Percentiles rank a stretch among this genome's conserved stretches.
Conservation (phyloP, 176 grass and related monocot species). For the Aegilops bicornis region DNA sequence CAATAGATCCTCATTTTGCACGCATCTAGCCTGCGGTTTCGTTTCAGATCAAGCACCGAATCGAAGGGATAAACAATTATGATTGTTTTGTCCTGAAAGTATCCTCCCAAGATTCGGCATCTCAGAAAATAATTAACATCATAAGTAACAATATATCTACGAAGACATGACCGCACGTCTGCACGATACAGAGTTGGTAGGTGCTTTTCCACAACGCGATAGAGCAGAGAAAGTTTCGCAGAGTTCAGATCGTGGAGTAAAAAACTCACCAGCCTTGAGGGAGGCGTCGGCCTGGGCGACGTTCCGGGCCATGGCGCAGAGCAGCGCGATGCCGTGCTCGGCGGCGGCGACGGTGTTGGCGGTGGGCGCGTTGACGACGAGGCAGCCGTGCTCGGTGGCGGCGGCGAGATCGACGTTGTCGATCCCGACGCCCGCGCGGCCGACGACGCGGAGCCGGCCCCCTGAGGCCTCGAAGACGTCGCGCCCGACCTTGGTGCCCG, state of each 20-base stretch:
- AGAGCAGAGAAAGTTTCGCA: not conserved
- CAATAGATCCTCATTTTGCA: not conserved
- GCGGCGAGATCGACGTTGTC: constrained; percentile 93
- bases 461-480: constrained; percentile 74
- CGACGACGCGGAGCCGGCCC: constrained; percentile 69
- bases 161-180: constrained; percentile 7
- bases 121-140: not conserved
- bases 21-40: not conserved
- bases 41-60: not conserved
- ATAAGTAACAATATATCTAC: too few species aligned
- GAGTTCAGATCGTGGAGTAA: not conserved
- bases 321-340: constrained; percentile 75
- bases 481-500: constrained; percentile 71
- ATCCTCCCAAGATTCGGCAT: not conserved
- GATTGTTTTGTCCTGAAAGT: not conserved
- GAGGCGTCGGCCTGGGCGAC: constrained; percentile 76
- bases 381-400: constrained; percentile 85
- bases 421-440: constrained; percentile 77
- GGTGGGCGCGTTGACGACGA: constrained; percentile 89
- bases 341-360: constrained; percentile 85
- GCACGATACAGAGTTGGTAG: not conserved
- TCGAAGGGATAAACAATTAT: not conserved
- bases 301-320: constrained; percentile 75
- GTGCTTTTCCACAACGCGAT: not conserved
- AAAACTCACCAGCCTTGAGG: constrained; percentile 67